Percentiles rank a stretch among this genome's conserved stretches.
Conservation (phyloP, 306 rosid genomes). For the Castanea crenata region DNA sequence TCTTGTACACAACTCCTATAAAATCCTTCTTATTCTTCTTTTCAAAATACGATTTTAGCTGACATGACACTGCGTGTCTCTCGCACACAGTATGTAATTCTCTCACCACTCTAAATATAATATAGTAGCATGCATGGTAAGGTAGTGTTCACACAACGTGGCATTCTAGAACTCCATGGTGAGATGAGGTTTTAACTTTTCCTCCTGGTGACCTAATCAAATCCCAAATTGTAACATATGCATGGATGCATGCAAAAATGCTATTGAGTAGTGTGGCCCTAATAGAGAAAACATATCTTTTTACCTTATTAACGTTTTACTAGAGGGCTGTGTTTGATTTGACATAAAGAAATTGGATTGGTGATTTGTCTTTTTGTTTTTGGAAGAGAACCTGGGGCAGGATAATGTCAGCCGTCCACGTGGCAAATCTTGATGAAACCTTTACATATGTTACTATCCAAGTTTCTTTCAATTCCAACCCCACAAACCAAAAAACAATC, state of each 20-base stretch:
- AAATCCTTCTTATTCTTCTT: no score
- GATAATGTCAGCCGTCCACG: conserved; percentile 30
- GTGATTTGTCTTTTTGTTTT: conserved; percentile 44
- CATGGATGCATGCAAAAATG: conserved; percentile 25
- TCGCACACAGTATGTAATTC: no score
- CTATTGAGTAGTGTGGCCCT: background rate
- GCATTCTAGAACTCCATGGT: background rate
- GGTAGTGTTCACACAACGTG: background rate
- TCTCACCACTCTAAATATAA: no score
- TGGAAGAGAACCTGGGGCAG: conserved; percentile 39
- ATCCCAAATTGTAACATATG: conserved; percentile 9
- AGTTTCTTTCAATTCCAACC: background rate
- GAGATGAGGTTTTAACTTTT: background rate
- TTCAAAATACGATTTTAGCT: no score
- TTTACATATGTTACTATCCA: no score
- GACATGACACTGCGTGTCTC: no score
- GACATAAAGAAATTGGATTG: conserved; percentile 46
- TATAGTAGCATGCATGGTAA: background rate
- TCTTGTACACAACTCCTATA: no score
- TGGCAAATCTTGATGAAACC: conserved; percentile 25
- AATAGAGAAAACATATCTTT: conserved; percentile 16
- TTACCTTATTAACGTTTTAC: conserved; percentile 32
- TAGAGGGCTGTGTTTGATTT: conserved; percentile 25
- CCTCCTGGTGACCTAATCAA: conserved; percentile 2
- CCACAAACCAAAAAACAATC: background rate